Conservation (phyloP, 2,329 filamentous ascomycete genomes). For the Alternaria postmessia region DNA sequence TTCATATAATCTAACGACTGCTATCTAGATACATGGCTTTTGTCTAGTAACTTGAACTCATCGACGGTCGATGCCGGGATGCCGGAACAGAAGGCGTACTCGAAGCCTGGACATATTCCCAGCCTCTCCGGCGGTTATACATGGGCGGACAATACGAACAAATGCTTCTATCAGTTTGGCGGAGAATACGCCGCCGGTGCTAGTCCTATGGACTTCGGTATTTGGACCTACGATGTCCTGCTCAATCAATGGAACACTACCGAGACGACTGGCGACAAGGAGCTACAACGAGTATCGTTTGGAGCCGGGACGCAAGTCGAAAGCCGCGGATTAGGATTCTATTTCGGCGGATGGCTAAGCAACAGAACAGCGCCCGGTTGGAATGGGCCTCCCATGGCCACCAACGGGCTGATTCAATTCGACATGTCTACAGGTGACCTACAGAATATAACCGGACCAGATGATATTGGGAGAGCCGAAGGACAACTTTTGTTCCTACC, state of each 20-base stretch:
- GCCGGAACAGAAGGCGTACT: constrained; percentile 65
- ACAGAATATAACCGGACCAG: constrained; percentile 63
- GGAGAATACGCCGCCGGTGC: constrained; percentile 59
- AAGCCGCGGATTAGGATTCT: constrained; percentile 65
- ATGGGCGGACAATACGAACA: constrained; percentile 70
- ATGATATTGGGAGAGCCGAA: constrained; percentile 64
- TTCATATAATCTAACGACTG: constrained; percentile 18
- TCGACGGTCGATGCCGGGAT: constrained; percentile 49
- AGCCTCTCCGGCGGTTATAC: constrained; percentile 59
- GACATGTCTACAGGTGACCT: constrained; percentile 62
- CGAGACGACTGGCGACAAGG: constrained; percentile 45
- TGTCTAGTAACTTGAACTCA: constrained; percentile 65
- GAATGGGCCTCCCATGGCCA: constrained; percentile 59
- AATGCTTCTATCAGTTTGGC: constrained; percentile 69
- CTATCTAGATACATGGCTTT: constrained; percentile 60
- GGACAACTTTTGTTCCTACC: constrained; percentile 68
- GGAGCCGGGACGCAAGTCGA: constrained; percentile 66
- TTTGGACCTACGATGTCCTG: constrained; percentile 67
- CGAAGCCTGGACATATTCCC: constrained; percentile 67
- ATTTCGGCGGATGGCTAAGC: constrained; percentile 70
- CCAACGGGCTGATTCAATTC: constrained; percentile 64
- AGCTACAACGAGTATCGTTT: constrained; percentile 61
- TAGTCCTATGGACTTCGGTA: constrained; percentile 57
- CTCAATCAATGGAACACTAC: constrained; percentile 65
- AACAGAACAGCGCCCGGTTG: constrained; percentile 63